Conservation (phyloP, 306 rosid genomes). For the Cucurbita argyrosperma region DNA sequence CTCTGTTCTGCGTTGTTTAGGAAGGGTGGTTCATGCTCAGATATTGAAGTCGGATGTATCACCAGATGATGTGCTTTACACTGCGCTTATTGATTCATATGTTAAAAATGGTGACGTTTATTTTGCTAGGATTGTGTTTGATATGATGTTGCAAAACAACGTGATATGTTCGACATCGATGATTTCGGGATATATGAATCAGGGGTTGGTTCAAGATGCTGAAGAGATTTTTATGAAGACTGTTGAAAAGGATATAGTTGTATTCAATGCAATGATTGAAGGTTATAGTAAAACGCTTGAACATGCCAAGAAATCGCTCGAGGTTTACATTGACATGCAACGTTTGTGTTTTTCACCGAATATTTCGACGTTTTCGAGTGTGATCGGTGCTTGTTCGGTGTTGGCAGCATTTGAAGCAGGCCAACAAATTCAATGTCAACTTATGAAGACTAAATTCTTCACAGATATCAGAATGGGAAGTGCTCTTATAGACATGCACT, state of each 20-base stretch:
- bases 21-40: conserved; percentile 56
- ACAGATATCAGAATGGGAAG: conserved; percentile 52
- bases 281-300: conserved; percentile 66
- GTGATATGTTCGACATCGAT: conserved; percentile 69
- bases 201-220: conserved; percentile 41
- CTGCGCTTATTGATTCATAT: conserved; percentile 61
- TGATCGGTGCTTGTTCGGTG: conserved; percentile 70
- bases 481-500: conserved; percentile 77
- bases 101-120: conserved; percentile 44
- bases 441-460: conserved; percentile 46
- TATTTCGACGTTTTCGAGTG: conserved; percentile 75
- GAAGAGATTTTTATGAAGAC: conserved; percentile 50
- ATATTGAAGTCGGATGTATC: conserved; percentile 40
- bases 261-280: conserved; percentile 87
- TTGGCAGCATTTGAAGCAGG: conserved; percentile 55
- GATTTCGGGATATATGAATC: conserved; percentile 84
- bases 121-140: conserved; percentile 61
- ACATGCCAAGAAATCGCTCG: conserved; percentile 47
- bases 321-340: conserved; percentile 65
- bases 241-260: conserved; percentile 54
- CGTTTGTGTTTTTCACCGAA: conserved; percentile 49
- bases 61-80: conserved; percentile 63
- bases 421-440: conserved; percentile 63
- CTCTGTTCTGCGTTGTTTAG: conserved; percentile 24
- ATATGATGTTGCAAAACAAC: conserved; percentile 45